Percentiles rank a stretch among this genome's conserved stretches.
Evolutionary conservation across 176 grass and related monocot genomes (phyloP).

Genomic region (Musa beccarii): DNA sequence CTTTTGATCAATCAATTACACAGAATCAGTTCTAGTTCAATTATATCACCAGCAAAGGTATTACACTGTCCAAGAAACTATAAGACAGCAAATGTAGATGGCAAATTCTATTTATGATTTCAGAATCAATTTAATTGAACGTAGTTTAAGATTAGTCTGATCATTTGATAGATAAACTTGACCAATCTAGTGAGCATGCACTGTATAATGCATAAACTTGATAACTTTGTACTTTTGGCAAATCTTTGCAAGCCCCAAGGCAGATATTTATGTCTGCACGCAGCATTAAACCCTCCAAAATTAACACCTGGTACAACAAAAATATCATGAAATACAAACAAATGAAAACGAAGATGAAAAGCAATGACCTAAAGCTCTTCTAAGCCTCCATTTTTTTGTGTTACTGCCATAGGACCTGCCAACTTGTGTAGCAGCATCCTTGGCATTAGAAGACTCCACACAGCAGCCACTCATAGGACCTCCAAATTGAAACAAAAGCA

Average conservation of each 20-base stretch:
- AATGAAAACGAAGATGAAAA: no score
- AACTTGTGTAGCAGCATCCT: constrained; percentile 27
- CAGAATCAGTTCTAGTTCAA: constrained; percentile 12
- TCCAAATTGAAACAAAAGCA: no score
- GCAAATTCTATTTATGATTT: background rate
- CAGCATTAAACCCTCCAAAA: background rate
- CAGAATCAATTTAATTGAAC: background rate
- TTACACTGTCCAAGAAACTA: constrained; percentile 3
- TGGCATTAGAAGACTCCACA: constrained; percentile 24
- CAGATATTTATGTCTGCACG: no score
- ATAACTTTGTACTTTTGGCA: no score
- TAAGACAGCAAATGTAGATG: background rate
- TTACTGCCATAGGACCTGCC: constrained; percentile 7
- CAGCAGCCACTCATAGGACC: constrained; percentile 4
- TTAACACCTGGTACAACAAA: constrained; percentile 12
- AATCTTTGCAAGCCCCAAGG: no score
- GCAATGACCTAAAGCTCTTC: constrained; percentile 71
- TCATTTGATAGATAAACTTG: no score
- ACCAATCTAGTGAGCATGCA: no score
- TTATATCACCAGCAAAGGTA: constrained; percentile 8
- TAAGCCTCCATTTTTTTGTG: constrained; percentile 37
- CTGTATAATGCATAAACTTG: no score
- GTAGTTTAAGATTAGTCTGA: no score
- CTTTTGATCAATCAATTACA: constrained; percentile 29
- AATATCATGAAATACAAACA: background rate